Base-by-base conservation (phyloP, 305 asterid species). In the Fraxinus platypoda region DNA sequence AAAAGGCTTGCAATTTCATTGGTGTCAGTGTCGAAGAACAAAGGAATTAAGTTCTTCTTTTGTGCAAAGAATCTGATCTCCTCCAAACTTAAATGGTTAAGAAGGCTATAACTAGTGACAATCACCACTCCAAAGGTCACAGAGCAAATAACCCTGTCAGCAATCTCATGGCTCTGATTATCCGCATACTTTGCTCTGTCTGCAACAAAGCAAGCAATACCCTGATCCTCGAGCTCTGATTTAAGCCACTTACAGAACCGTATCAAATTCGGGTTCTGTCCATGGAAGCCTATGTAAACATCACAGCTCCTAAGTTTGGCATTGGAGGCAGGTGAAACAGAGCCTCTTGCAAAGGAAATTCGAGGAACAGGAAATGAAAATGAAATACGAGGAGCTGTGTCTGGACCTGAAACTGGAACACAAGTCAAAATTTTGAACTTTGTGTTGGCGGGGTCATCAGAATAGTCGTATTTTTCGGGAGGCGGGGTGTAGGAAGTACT, bases 401-500 rank as follows among this genome's bases (percentile, higher is more conserved):
- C 92, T 8, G 88, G 78, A 37, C 84, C 92, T 31, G 93, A 35
- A 71, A 81, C 89, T 2, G 92, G 95, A 17, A 90, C 90, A 75
- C 97, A 92, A 7, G 95, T 85, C 59, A 94, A 93, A 31, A 92
- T 89, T 83, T 92, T 94, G 81, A 91, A 84, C 83, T 90, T 94
- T 23, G 93, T 85, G 74, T 88, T 87, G 49, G 85, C 31, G 21
- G 90, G 90, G 37, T 90, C 90, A 74, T 86, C 85, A 66, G 90
- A 70, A 81, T 84, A 88, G 54, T 89, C 90, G 19, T 80, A 86
- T 68, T 87, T 87, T 74, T 94, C 97, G 1, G 93, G 93, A 6
- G 95, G 96, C 3, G 97, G 95, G 17, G 97, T 90, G 87, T 91
- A 92, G 83, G 98, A 95, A 82, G 98, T 91, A 89, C 94, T 92